phyloP scores from a whole-genome alignment of 2,329 filamentous ascomycete genomes.

The Epichloe hybrida region DNA sequence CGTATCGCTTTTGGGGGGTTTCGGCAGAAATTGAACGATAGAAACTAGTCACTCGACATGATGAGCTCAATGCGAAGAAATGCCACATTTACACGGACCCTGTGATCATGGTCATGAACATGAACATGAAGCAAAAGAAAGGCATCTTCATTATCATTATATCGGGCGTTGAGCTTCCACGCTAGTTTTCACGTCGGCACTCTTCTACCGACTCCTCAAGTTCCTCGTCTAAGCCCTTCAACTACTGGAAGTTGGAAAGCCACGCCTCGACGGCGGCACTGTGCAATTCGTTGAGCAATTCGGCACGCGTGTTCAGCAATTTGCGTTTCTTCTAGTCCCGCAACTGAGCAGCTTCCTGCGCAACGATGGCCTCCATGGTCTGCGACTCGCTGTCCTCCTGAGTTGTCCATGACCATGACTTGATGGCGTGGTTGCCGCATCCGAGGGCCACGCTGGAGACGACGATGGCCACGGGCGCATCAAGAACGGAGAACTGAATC shows the following conservation, averaged over 20 bases:
- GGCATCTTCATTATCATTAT: neutral
- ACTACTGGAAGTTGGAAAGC: neutral
- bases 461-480: slow-evolving; percentile 10
- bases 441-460: slow-evolving; percentile 10
- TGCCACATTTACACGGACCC: no score
- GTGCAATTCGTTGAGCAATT: neutral
- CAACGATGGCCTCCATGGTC: slow-evolving; percentile 13
- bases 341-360: slow-evolving; percentile 7
- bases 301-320: neutral
- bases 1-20: neutral
- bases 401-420: slow-evolving; percentile 19
- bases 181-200: neutral
- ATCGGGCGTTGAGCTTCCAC: neutral
- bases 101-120: no score
- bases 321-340: slow-evolving; percentile 8
- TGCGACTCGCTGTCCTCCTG: slow-evolving; percentile 7
- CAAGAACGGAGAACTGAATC: slow-evolving; percentile 20
- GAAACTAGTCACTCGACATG: no score
- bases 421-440: slow-evolving; percentile 7
- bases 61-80: no score
- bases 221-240: neutral
- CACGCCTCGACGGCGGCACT: neutral
- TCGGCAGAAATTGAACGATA: neutral
- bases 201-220: neutral
- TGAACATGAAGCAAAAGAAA: no score